These are phyloP conservation scores for Fusarium subglutinans DNA, from an alignment of 2,329 filamentous ascomycete species.

Conservation along the genomic window DNA sequence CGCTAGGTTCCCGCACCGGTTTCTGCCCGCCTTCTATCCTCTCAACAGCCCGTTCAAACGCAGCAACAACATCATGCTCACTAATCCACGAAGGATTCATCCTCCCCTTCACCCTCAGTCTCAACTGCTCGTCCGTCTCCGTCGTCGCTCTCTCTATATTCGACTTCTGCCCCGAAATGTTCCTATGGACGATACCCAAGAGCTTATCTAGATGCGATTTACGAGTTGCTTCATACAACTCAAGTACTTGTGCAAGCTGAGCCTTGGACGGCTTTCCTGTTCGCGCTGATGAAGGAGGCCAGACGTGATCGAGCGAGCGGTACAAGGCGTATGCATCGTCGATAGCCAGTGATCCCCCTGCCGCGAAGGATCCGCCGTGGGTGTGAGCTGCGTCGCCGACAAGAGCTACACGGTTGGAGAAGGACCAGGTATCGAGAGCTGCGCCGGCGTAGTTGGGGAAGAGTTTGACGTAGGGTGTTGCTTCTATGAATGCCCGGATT, in stretches of 20 bases:
- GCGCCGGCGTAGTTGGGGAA: constrained; percentile 53
- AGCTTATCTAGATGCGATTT: constrained; percentile 52
- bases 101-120: constrained; percentile 47
- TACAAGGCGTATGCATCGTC: constrained; percentile 53
- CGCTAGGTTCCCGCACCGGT: background rate
- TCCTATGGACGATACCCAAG: constrained; percentile 27
- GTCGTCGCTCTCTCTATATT: constrained; percentile 19
- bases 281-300: constrained; percentile 29
- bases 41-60: constrained; percentile 41
- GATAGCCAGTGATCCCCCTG: constrained; percentile 52
- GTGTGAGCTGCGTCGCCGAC: constrained; percentile 53
- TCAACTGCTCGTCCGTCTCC: constrained; percentile 52
- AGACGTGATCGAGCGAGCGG: constrained; percentile 50
- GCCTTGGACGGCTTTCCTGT: constrained; percentile 14
- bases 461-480: background rate
- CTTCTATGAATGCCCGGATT: constrained; percentile 45
- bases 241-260: constrained; percentile 45
- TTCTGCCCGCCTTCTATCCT: background rate
- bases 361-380: constrained; percentile 53
- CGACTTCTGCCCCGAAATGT: constrained; percentile 11
- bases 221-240: constrained; percentile 54
- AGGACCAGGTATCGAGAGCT: constrained; percentile 53
- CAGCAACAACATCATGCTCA: constrained; percentile 56
- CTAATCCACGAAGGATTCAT: constrained; percentile 55
- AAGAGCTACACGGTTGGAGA: constrained; percentile 49